Base-by-base conservation (phyloP, 768 basidiomycete genomes). In the Xanthoconium purpureum region DNA sequence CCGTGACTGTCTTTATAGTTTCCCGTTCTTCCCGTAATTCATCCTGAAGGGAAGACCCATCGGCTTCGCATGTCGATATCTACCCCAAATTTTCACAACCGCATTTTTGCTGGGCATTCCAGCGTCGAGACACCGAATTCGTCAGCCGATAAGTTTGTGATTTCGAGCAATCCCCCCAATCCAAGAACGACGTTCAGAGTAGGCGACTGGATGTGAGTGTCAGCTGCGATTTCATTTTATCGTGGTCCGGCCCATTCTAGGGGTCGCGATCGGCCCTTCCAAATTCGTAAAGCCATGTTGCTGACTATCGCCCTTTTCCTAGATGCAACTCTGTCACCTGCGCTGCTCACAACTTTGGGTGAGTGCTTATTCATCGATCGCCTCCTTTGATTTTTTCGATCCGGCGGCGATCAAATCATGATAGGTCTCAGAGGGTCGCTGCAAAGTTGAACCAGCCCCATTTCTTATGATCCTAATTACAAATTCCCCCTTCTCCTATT, bases 321-420 rank as follows among this genome's bases (percentile, higher is more conserved):
- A 89, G 89, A 76, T 91, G 89, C 67, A 75, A 74, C 54, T 80
- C 82, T 54, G 76, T 81, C 61, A 83, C 79, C 46, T 92, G 90
- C 69, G 85, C 83, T 63, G 89, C 88, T 14, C 88, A 91, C 70
- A 92, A 92, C 74, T 92, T 91, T 77, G 87, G 87, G 89, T 90
- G 70, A 77, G 87, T 82, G 13, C 28, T 50, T 55, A 33, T 46
- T 39, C 49, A 44, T 17, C 45, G 47, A 49, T 43, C 54, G 50
- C 63, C 38, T 62, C 42, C 47, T 47, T 36, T 61, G 56, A 30
- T 44, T 39, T 40, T 29, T 29, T 37, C 32, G 33, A 35, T 29
- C 43, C 43, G 35, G 12, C 47, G 32, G 20, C 20, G n/a, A 24
- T 20, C 18, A 8, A 15, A 8, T 30, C 30, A 14, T n/a, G 29